Conservation (phyloP, 2,329 filamentous ascomycete species). For the Arthrobotrys entomopaga region DNA sequence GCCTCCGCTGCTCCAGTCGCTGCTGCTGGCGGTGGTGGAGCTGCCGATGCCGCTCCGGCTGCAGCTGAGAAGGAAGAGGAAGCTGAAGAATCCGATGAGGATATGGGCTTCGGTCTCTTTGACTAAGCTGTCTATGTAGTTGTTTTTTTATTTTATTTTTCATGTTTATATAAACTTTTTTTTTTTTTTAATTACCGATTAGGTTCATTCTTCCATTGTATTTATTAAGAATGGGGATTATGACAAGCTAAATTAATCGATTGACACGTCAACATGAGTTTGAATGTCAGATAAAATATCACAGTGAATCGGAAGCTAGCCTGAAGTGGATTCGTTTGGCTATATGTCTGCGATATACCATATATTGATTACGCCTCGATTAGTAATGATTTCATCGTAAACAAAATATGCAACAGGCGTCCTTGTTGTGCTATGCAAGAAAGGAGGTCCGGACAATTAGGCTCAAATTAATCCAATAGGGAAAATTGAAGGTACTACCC, state of each 20-base stretch:
- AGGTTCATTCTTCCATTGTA: constrained; percentile 44
- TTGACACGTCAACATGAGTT: constrained; percentile 1
- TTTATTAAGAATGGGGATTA: constrained; percentile 50
- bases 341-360: no score
- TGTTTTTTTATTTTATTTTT: constrained; percentile 15
- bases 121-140: constrained; percentile 64
- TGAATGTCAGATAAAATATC: no score
- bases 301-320: no score
- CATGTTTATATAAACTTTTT: constrained; percentile 52
- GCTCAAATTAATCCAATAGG: no score
- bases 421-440: no score
- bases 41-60: constrained; percentile 66
- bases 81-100: constrained; percentile 64
- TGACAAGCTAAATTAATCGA: constrained; percentile 15
- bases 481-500: no score
- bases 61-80: constrained; percentile 74
- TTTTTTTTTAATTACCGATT: constrained; percentile 20
- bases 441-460: no score
- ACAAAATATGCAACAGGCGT: no score
- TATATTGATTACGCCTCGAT: no score
- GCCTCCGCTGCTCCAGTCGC: constrained; percentile 81
- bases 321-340: no score
- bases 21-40: constrained; percentile 68
- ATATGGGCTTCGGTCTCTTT: constrained; percentile 82
- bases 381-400: no score